Base-by-base conservation (phyloP, 257 asterid species). In the Petrea volubilis region DNA sequence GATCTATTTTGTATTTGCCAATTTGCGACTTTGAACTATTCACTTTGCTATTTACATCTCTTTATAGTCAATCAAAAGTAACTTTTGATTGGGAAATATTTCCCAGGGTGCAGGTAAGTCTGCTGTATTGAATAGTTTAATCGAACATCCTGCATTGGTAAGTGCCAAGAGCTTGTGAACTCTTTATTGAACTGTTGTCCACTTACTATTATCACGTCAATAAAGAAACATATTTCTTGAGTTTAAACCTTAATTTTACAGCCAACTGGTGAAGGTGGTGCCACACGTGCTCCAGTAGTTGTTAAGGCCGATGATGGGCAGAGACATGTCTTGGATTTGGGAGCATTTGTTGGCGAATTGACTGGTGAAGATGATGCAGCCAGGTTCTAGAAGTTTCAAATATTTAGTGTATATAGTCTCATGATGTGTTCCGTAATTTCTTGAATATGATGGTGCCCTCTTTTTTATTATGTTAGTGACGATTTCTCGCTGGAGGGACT, bases 131-230 rank as follows among this genome's bases (percentile, higher is more conserved):
- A 93, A 93, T 84, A 93, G 98, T 83, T 83, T 93, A 73, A 87
- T 93, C 41, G 98, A 97, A 56, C 98, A 93, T 87, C 97, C 98
- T 47, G 96, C 97, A 10, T 73, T 93, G 96, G 98, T 93, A 80
- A 78, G 95, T 70, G 31, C 55, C 66, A 29, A 15, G 68, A 44
- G 25, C 24, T 44, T 23, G 29, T 61, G 8, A 29, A 65, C 49
- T 46, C 50, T 18, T 53, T n/a, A 62, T 73, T 18, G 7, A 25
- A 20, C 61, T 64, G 4, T 15, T 23, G 24, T 28, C 33, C 10
- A 15, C 33, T 40, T 74, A 52, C 15, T 59, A n/a, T n/a, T n/a
- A n/a, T 46, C 38, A 17, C 21, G 40, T 40, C n/a, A 17, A 7
- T 2, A n/a, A 21, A 50, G 12, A 50, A 23, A 28, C 21, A 6